Evolutionary conservation across 129 eudicot species (phyloP).

Genomic region (Pseudognaphalium luteoalbum): DNA sequence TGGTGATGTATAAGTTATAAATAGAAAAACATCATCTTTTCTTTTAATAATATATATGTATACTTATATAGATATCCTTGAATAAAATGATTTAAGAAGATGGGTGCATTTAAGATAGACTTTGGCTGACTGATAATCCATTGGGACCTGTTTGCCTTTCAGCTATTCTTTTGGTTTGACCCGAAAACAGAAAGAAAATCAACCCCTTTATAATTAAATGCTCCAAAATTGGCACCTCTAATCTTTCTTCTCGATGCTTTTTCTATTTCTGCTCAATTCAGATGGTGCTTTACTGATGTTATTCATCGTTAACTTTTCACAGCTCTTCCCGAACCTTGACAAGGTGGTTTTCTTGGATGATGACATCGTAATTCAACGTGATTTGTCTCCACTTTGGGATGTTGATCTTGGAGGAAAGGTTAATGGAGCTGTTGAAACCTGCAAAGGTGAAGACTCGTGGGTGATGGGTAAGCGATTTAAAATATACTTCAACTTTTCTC

Average conservation of each 20-base stretch:
- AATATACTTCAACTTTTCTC: slow-evolving; percentile 94
- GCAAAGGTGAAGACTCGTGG: slow-evolving; percentile 94
- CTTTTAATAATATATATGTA: neutral
- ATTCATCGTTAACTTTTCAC: slow-evolving; percentile 32
- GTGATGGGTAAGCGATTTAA: slow-evolving; percentile 89
- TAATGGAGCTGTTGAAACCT: slow-evolving; percentile 98
- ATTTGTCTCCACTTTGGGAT: slow-evolving; percentile 88
- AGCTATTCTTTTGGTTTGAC: neutral
- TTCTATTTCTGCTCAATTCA: neutral
- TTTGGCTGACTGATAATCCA: neutral
- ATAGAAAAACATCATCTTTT: neutral
- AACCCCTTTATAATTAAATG: neutral
- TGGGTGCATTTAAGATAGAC: neutral
- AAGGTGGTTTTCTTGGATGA: slow-evolving; percentile 94
- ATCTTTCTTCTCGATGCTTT: neutral
- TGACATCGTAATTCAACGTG: slow-evolving; percentile 91
- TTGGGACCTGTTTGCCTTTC: neutral
- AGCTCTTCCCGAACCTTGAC: slow-evolving; percentile 94
- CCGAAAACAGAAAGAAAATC: neutral
- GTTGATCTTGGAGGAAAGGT: slow-evolving; percentile 89
- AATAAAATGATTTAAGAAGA: neutral
- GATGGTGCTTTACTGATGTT: slow-evolving; percentile 12
- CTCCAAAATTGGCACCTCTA: neutral
- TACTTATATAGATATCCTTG: neutral
- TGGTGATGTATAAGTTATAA: neutral